Evolutionary conservation across 495 filamentous ascomycete species (phyloP).

Genomic region (Penicillium nucicola): DNA sequence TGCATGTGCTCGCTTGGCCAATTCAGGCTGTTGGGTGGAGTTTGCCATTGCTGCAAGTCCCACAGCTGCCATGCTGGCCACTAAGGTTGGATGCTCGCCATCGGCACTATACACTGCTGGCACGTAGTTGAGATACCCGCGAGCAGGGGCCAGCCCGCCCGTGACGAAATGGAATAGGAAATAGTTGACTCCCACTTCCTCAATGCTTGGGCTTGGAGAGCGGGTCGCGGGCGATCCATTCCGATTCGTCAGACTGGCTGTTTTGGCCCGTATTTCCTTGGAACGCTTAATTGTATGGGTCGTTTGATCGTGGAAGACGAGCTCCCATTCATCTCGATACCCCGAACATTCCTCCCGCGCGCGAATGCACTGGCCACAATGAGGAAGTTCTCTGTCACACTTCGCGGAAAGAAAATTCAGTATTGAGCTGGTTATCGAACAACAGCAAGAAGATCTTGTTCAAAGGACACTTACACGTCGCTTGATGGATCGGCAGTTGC

Average conservation of each 20-base stretch:
- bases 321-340: slow-evolving; percentile 35
- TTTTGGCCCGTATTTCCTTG: slow-evolving; percentile 9
- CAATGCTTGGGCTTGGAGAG: slow-evolving; percentile 12
- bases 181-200: slow-evolving; percentile 30
- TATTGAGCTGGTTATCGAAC: too few species aligned
- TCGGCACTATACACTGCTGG: slow-evolving; percentile 17
- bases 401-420: too few species aligned
- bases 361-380: slow-evolving; percentile 32
- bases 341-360: slow-evolving; percentile 21
- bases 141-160: slow-evolving; percentile 17
- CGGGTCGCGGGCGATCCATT: not conserved
- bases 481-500: not conserved
- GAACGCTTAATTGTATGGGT: slow-evolving; percentile 22
- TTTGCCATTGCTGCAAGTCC: slow-evolving; percentile 42
- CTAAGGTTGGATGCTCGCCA: slow-evolving; percentile 30
- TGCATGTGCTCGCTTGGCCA: slow-evolving; percentile 30
- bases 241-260: not conserved
- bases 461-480: not conserved
- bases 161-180: slow-evolving; percentile 35
- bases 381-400: slow-evolving; percentile 26
- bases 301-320: slow-evolving; percentile 45
- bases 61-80: slow-evolving; percentile 42
- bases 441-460: too few species aligned
- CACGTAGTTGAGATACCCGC: slow-evolving; percentile 35
- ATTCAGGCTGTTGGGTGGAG: slow-evolving; percentile 24